phyloP scores from a whole-genome alignment of 176 grass and related monocot genomes.

The Cocos nucifera region DNA sequence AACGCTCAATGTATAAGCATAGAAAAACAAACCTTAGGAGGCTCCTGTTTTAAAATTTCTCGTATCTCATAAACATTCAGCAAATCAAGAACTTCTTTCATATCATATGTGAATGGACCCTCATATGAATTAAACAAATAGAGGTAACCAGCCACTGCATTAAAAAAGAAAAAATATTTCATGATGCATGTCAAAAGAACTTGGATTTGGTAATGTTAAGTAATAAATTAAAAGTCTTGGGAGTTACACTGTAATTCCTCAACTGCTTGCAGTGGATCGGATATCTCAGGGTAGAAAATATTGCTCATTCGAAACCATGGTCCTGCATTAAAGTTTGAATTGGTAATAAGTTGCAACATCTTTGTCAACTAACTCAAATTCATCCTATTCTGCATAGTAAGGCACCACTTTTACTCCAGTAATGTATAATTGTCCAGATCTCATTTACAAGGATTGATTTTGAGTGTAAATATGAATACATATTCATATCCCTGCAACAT shows the following conservation, averaged over 20 bases:
- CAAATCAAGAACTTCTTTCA: slow-evolving; percentile 65
- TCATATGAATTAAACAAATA: slow-evolving; percentile 37
- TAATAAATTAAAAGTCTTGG: neutral
- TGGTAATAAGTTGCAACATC: neutral
- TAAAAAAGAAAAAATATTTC: slow-evolving; percentile 21
- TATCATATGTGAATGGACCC: slow-evolving; percentile 43
- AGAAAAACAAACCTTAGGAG: slow-evolving; percentile 48
- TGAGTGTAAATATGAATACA: too few species aligned
- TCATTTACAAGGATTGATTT: too few species aligned
- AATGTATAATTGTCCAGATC: too few species aligned
- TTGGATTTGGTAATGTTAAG: too few species aligned
- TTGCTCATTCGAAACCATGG: slow-evolving; percentile 78
- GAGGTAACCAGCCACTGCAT: slow-evolving; percentile 69
- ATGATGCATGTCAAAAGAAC: neutral
- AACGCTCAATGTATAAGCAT: too few species aligned
- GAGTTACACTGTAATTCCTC: slow-evolving; percentile 66
- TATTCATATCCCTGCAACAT: too few species aligned
- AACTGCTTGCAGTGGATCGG: slow-evolving; percentile 47
- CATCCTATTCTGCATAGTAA: neutral
- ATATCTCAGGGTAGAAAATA: slow-evolving; percentile 65
- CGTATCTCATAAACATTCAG: slow-evolving; percentile 77
- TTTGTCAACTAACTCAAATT: neutral
- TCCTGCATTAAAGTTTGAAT: slow-evolving; percentile 34
- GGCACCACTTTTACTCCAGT: too few species aligned
- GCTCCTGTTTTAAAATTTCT: slow-evolving; percentile 43